Evolutionary conservation across 106 monocot species (phyloP).

Genomic region (Allium cepa): DNA sequence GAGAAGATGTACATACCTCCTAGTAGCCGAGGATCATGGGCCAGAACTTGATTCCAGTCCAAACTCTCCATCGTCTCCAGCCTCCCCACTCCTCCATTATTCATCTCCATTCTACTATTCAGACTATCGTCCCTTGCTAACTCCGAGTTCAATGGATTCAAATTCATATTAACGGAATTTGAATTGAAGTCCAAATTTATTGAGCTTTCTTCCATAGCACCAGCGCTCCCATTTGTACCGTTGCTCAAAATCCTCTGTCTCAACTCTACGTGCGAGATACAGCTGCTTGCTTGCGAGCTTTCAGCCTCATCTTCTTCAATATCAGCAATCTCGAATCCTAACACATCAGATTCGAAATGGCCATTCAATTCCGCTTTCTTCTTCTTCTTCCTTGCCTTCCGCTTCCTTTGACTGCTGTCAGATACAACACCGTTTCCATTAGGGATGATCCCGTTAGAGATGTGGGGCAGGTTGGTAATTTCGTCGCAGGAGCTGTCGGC

Average conservation of each 20-base stretch:
- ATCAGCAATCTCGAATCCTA: constrained; percentile 1
- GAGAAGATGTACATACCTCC: constrained; percentile 33
- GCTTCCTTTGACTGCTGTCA: constrained; percentile 23
- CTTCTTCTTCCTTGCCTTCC: constrained; percentile 31
- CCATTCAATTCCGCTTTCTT: constrained; percentile 21
- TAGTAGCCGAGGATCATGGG: constrained; percentile 33
- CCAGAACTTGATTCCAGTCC: constrained; percentile 63
- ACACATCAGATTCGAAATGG: constrained; percentile 10
- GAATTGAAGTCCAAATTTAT: constrained; percentile 7
- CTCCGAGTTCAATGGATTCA: neutral
- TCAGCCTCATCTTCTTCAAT: constrained; percentile 11
- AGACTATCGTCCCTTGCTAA: neutral
- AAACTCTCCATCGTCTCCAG: constrained; percentile 49
- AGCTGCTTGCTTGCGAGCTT: constrained; percentile 12
- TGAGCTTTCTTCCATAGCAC: constrained; percentile 8
- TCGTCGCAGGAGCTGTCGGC: constrained; percentile 38
- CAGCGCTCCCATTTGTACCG: neutral
- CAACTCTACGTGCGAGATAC: constrained; percentile 46
- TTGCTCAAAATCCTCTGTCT: constrained; percentile 65
- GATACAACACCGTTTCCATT: neutral
- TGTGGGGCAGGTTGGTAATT: neutral
- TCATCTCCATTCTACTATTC: constrained; percentile 28
- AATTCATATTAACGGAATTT: too few species aligned
- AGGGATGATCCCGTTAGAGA: neutral
- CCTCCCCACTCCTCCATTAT: constrained; percentile 11